Evolutionary conservation across 2,329 filamentous ascomycete species (phyloP), one percentile per base, ranked within the genome.

Genomic region (Scedosporium apiospermum): DNA sequence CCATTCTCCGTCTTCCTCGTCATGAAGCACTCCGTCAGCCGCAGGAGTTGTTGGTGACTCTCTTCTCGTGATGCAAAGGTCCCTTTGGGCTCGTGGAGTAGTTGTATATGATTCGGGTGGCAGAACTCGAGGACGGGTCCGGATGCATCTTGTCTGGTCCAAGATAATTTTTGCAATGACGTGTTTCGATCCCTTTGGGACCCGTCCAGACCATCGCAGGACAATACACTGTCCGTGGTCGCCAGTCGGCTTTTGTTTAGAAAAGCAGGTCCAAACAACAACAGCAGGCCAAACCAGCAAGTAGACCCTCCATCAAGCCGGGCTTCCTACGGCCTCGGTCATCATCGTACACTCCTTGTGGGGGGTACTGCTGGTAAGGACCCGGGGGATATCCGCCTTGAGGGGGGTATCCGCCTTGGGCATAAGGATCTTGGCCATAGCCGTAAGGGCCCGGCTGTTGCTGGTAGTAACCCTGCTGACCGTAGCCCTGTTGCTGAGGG

Each of bases 241-340:
- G 51, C 10, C 51, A 16, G 23, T 38, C 34, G 34, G 3, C 34
- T 10, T 38, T 30, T 26, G 38, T 63, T 72, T 79, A 85, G 68
- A 83, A 84, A n/a, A 85, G 69, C 55, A 76, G 74, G 66, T 85
- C 82, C 68, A 85, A 69, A 69, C 82, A 85, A 72, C 82, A 85
- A 70, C 82, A 85, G 70, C 82, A 84, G 1, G 82, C 82, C 64
- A 82, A 69, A 65, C 76, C 75, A 16, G 80, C 82, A 16, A 83
- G 67, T 61, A 83, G 69, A 51, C 78, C 80, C 41, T 77, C 77
- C 51, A 82, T 66, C 62, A 77, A 66, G 57, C 78, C 74, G 27
- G 70, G 66, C 63, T 67, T 68, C 53, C 71, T 70, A 57, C 72
- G 71, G 65, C 69, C 71, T 67, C 67, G 69, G 62, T 73, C 66